Conservation (phyloP, 257 asterid species). For the Solanum phureja region DNA sequence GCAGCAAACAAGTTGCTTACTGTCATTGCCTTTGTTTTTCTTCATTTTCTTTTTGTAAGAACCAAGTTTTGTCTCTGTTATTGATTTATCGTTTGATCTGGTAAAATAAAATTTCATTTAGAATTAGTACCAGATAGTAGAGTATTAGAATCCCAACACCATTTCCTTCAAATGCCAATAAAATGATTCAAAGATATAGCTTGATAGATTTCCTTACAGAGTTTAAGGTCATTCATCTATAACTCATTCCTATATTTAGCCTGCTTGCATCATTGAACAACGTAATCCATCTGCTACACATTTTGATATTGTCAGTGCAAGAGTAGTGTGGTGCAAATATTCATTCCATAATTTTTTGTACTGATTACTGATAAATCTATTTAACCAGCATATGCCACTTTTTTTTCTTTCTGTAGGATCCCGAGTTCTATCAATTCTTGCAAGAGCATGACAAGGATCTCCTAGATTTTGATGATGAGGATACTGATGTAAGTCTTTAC, state of each 20-base stretch:
- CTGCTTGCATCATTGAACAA: not conserved
- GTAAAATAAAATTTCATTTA: too few relatives aligned
- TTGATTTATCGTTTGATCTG: not conserved
- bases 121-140: not conserved
- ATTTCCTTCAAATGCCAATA: not conserved
- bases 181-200: not conserved
- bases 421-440: conserved; percentile 79
- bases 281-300: not conserved
- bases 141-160: not conserved
- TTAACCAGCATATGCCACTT: not conserved
- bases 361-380: not conserved
- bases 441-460: conserved; percentile 79
- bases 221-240: not conserved
- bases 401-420: conserved; percentile 48
- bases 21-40: too few relatives aligned
- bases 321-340: not conserved
- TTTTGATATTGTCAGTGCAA: not conserved
- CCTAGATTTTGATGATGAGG: conserved; percentile 65
- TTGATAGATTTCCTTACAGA: not conserved
- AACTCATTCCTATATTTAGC: not conserved
- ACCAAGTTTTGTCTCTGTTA: not conserved
- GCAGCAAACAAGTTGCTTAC: not conserved
- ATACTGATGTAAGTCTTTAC: conserved; percentile 45
- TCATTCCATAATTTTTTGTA: not conserved
- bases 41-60: not conserved